A percentile compares a stretch with the other conserved stretches of the same genome.
These are phyloP conservation scores for Penicillium sp. DNA, from an alignment of 2,329 filamentous ascomycete genomes.

Conservation along the genomic window DNA sequence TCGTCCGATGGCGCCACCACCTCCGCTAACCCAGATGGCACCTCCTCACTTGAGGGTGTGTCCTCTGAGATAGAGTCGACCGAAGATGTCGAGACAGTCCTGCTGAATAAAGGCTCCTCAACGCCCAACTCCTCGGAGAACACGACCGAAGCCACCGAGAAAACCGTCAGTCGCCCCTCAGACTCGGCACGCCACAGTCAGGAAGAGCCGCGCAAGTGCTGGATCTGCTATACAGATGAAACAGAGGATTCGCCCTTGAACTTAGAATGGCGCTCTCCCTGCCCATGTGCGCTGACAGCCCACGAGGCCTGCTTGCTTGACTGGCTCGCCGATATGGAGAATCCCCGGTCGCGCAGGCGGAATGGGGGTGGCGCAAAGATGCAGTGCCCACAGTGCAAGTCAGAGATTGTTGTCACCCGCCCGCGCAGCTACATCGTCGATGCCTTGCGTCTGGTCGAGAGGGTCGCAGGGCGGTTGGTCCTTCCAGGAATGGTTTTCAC, in stretches of 20 bases:
- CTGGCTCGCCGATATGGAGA: slow-evolving; percentile 89
- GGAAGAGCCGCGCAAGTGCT: slow-evolving; percentile 55
- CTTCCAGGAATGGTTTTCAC: slow-evolving; percentile 62
- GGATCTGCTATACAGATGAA: slow-evolving; percentile 67
- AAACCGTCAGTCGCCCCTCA: slow-evolving; percentile 14
- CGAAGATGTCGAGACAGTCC: slow-evolving; percentile 33
- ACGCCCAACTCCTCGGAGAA: slow-evolving; percentile 12
- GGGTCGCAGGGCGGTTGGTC: slow-evolving; percentile 57
- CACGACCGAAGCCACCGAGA: slow-evolving; percentile 18
- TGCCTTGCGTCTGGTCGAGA: slow-evolving; percentile 59
- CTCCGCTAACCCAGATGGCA: slow-evolving; percentile 18
- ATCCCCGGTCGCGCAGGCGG: slow-evolving; percentile 52
- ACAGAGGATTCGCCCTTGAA: slow-evolving; percentile 60
- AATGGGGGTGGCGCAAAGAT: slow-evolving; percentile 59
- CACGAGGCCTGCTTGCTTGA: slow-evolving; percentile 87
- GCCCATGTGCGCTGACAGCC: slow-evolving; percentile 83
- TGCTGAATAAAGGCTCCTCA: slow-evolving; percentile 26
- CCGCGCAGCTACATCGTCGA: slow-evolving; percentile 71
- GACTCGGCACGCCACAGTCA: slow-evolving; percentile 17
- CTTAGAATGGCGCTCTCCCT: slow-evolving; percentile 78
- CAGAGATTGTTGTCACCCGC: slow-evolving; percentile 70
- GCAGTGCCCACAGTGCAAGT: slow-evolving; percentile 85
- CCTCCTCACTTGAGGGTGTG: slow-evolving; percentile 5
- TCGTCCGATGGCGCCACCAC: slow-evolving; percentile 26
- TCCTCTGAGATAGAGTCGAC: slow-evolving; percentile 15